These are phyloP conservation scores for Dissophora ornata DNA, from an alignment of 192 early-diverging fungal genomes.

Conservation along the genomic window DNA sequence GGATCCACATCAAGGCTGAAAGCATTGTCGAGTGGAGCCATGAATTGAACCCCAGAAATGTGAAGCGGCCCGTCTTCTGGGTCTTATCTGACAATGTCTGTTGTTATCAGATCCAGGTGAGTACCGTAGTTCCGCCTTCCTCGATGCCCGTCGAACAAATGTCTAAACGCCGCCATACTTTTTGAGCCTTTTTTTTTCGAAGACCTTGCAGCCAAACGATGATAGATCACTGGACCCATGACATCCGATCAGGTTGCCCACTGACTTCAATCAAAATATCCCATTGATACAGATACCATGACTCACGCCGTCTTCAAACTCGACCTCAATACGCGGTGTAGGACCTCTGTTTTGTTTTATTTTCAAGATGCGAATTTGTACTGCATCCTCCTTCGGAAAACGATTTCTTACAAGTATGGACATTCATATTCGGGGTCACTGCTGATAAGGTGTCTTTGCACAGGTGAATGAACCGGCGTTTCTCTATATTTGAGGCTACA, in stretches of 20 bases:
- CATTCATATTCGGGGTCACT: background rate
- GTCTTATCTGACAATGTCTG: conserved; percentile 18
- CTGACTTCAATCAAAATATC: too few relatives aligned
- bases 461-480: background rate
- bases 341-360: too few relatives aligned
- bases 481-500: too few relatives aligned
- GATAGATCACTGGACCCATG: too few relatives aligned
- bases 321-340: background rate
- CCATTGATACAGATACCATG: background rate
- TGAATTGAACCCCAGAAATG: conserved; percentile 11
- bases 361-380: too few relatives aligned
- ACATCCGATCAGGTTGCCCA: too few relatives aligned
- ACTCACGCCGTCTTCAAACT: background rate
- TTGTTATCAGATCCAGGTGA: conserved; percentile 43
- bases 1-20: conserved; percentile 11
- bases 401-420: background rate
- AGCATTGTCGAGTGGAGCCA: conserved; percentile 33
- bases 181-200: background rate
- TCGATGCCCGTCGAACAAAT: background rate
- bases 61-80: conserved; percentile 19
- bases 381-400: conserved; percentile 1
- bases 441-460: conserved; percentile 6
- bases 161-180: too few relatives aligned
- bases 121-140: background rate
- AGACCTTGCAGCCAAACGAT: background rate